Base-by-base conservation (phyloP, 352 stramenopile species). In the Blastocystis sp. region DNA sequence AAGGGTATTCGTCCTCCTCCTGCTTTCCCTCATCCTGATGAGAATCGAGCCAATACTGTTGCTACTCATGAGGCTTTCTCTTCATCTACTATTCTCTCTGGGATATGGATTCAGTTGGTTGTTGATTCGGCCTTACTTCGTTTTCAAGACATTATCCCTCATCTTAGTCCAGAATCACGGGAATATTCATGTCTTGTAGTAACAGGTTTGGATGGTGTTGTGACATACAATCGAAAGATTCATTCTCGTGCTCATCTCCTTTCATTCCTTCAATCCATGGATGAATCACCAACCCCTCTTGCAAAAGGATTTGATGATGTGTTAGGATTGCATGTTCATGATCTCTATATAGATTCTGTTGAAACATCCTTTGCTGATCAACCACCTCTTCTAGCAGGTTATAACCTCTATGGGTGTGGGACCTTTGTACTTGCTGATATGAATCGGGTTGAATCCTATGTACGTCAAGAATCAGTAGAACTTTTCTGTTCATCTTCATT, bases 241-340 rank as follows among this genome's bases (percentile, higher is more conserved):
- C 77, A 87, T 35, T 74, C 39, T 4, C 59, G 77, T 39, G 43
- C 56, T 21, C 77, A 87, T 39, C 43, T 87, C 39, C 49, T 87
- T 2, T 35, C 35, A 12, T 87, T 87, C 52, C 71, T 87, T 12
- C 54, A 77, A n/a, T 5, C 39, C 12, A 87, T 87, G 77, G 77
- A 87, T 32, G 59, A 87, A 6, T 42, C 51, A 5, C 21, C 24
- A 0, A 74, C 65, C 16, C 77, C 77, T 19, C 21, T 87, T 6
- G 24, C 49, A 21, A 51, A 87, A 29, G 77, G 77, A 29, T 87
- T 87, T 24, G 77, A 87, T 43, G 77, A 87, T 42, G 77, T 87
- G 16, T 29, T 87, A 11, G 77, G 77, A 24, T 11, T 87, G n/a
- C 77, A 87, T 42, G 9, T 87, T 5, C 77, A 87, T 54, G 71